Percentiles rank a stretch among this genome's conserved stretches.
These are phyloP conservation scores for Beta corolliflora DNA, from an alignment of 179 eudicot species.

Conservation along the genomic window DNA sequence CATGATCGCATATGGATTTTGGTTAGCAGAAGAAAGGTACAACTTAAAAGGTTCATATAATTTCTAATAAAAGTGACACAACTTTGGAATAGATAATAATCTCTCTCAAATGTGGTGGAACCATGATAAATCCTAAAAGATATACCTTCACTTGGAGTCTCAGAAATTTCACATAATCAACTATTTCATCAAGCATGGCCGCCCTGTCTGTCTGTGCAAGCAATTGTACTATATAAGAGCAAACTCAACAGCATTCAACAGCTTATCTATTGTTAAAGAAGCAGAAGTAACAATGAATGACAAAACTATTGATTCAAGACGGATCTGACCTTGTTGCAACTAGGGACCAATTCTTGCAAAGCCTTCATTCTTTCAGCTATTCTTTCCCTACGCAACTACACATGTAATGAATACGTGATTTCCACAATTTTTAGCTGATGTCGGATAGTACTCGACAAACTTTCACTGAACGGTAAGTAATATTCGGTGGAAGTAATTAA, in stretches of 20 bases:
- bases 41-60: constrained; percentile 6
- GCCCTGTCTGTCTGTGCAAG: constrained; percentile 89
- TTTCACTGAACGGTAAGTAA: neutral
- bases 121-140: constrained; percentile 13
- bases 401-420: neutral
- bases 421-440: neutral
- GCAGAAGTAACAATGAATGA: neutral
- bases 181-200: constrained; percentile 96
- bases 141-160: constrained; percentile 97
- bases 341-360: constrained; percentile 92
- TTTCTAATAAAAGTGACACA: constrained; percentile 7
- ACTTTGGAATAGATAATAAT: constrained; percentile 6
- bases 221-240: constrained; percentile 13
- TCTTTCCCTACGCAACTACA: constrained; percentile 90
- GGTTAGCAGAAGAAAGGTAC: neutral
- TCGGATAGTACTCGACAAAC: neutral
- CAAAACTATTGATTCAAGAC: neutral
- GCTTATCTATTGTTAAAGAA: neutral
- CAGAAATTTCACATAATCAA: constrained; percentile 95
- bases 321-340: constrained; percentile 81
- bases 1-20: constrained; percentile 1
- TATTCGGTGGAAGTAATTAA: too few relatives aligned
- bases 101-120: constrained; percentile 19
- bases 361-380: constrained; percentile 97
- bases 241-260: constrained; percentile 7